Base-by-base conservation (phyloP, 2,329 filamentous ascomycete genomes). In the Phoma sp. region DNA sequence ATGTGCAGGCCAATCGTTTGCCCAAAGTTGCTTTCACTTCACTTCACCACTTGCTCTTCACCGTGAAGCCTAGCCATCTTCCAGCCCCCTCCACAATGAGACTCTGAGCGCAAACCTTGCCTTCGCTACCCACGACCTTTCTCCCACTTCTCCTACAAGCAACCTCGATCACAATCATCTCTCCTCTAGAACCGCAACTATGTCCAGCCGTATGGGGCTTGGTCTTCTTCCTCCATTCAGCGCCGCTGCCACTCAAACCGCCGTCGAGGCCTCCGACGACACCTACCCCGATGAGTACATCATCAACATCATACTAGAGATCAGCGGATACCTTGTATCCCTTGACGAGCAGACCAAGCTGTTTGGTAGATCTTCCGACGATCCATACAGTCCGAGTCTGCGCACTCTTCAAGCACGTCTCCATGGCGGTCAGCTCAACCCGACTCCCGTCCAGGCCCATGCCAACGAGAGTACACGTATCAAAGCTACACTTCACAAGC, bases 401-500 rank as follows among this genome's bases (percentile, higher is more conserved):
- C 48, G 62, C 37, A 60, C 65, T 14, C 52, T 70, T 6, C 33
- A 76, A 58, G 18, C 66, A 45, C 62, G 70, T 42, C 66, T 81
- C 65, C 14, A 77, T 62, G 22, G 65, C 50, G 51, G 75, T 60
- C 51, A 61, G 7, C 45, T 59, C 29, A 40, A 38, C 7, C 68
- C 65, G 4, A 63, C 56, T 35, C 51, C 54, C 4, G 54, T 65
- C 3, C 57, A 59, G 10, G 14, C 51, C 7, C 49, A 58, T 36
- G 54, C 60, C 47, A 61, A 58, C 47, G 52, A 55, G 14, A 44
- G 39, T n/a, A 24, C 29, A 5, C 58, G 52, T 29, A 42, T 57
- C 46, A 52, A 54, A n/a, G 25, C 91, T 87, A 65, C 47, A 10
- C 30, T 61, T 83, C 32, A 33, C 85, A 54, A 72, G 74, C 27